Conservation (phyloP, 2,329 filamentous ascomycete species). For the Diplodia corticola region DNA sequence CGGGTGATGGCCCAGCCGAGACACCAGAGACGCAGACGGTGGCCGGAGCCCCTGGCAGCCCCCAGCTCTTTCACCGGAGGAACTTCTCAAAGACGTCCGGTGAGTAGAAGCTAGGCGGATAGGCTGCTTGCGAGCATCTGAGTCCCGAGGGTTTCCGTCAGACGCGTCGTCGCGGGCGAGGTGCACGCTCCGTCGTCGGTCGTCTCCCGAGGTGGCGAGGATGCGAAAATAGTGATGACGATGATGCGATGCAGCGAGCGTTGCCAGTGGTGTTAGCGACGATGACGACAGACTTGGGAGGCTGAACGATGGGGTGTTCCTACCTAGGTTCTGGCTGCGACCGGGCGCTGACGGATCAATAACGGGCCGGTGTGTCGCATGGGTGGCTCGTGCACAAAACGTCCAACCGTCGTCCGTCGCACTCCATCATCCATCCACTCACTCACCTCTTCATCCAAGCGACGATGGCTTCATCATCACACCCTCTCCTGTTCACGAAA, state of each 20-base stretch:
- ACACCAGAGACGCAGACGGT: not conserved
- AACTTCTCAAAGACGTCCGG: not conserved
- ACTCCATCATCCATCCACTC: not conserved
- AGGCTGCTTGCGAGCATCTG: conserved; percentile 2
- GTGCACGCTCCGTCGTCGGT: not conserved
- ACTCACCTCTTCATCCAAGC: not conserved
- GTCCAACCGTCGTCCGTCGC: not conserved
- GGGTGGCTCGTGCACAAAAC: not conserved
- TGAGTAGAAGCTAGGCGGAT: not conserved
- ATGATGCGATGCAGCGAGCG: not conserved
- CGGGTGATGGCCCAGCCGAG: not conserved
- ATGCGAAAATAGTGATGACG: not conserved
- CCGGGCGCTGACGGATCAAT: not conserved
- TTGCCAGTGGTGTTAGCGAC: not conserved
- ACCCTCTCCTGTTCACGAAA: not conserved
- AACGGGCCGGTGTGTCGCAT: not conserved
- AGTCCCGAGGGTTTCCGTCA: not conserved
- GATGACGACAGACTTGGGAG: not conserved
- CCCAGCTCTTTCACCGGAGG: not conserved
- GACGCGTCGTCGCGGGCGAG: not conserved
- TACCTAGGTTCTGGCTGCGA: not conserved
- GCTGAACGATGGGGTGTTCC: not conserved
- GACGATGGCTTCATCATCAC: not conserved
- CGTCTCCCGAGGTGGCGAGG: not conserved
- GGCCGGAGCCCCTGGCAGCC: conserved; percentile 2